Evolutionary conservation across 345 rosid genomes (phyloP), one percentile per base, ranked within the genome.

Genomic region (Luvunga scandens): DNA sequence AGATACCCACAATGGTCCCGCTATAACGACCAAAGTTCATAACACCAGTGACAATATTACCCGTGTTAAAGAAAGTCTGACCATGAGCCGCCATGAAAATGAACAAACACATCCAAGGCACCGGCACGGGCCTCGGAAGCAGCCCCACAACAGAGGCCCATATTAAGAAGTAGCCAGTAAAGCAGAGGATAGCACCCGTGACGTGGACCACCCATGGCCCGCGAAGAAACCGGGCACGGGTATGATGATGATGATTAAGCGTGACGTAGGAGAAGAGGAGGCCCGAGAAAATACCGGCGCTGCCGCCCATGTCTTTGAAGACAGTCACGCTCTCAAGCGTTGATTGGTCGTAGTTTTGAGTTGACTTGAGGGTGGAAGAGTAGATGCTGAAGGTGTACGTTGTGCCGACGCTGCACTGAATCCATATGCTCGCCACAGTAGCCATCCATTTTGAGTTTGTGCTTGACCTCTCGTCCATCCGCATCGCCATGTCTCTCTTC

Each of bases 311-410:
- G 79, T 91, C 98, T 82, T 91, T 90, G 81, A 84, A 90, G 76
- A 93, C 92, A 21, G 97, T 86, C 76, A 91, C 87, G 6, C 88
- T 88, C 86, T 90, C 92, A 63, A 93, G 92, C 12, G 94, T 90
- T 13, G 94, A 90, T 73, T 93, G 97, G 50, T 89, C 86, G 84
- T 93, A 90, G 34, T 79, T 75, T 78, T 88, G 94, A 60, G 90
- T 82, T 33, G 90, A 88, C 72, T 93, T 93, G 75, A 93, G 88
- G 73, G 38, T 72, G 6, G 90, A 71, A 0, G 97, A 92, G 84
- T 92, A 94, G 79, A 92, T 78, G 76, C 91, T 81, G 89, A 90
- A 92, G 64, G 97, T 91, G 84, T 91, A 94, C 25, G 89, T 87
- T 6, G 89, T 83, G 24, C 97, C 94, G 78, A 82, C 75, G 31